Conservation (phyloP, 768 basidiomycete species). For the Cystofilobasidium bisporidii region DNA sequence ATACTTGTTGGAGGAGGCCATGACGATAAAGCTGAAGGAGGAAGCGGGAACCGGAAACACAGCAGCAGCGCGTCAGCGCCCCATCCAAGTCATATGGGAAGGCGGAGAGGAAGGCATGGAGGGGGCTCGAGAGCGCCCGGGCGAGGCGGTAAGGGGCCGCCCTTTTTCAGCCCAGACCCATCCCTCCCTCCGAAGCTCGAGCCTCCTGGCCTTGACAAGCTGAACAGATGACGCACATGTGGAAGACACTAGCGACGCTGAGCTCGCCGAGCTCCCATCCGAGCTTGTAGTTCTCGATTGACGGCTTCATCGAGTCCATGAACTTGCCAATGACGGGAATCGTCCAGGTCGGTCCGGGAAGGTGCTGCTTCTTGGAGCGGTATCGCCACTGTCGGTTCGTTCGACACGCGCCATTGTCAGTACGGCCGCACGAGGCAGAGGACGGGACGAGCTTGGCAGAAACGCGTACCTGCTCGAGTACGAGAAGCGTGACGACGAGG, state of each 20-base stretch:
- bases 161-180: background rate
- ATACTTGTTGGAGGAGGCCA: slow-evolving; percentile 88
- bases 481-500: slow-evolving; percentile 62
- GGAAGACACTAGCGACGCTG: slow-evolving; percentile 87
- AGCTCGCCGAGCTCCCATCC: slow-evolving; percentile 87
- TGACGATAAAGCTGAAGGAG: slow-evolving; percentile 85
- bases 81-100: too few species aligned
- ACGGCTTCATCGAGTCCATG: slow-evolving; percentile 79
- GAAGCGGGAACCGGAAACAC: background rate
- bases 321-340: slow-evolving; percentile 98
- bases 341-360: slow-evolving; percentile 83
- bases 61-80: too few species aligned
- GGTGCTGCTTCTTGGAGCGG: slow-evolving; percentile 72
- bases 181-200: too few species aligned
- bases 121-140: too few species aligned
- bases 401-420: too few species aligned
- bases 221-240: slow-evolving; percentile 59
- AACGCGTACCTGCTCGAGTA: slow-evolving; percentile 63
- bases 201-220: too few species aligned
- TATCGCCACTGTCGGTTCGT: slow-evolving; percentile 51
- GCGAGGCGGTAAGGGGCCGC: too few species aligned
- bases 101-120: too few species aligned
- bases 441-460: too few species aligned
- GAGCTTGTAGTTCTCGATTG: slow-evolving; percentile 79
- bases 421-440: too few species aligned